phyloP scores from a whole-genome alignment of 1,284 basidiomycete species.

The Singerocomus inundabilis region DNA sequence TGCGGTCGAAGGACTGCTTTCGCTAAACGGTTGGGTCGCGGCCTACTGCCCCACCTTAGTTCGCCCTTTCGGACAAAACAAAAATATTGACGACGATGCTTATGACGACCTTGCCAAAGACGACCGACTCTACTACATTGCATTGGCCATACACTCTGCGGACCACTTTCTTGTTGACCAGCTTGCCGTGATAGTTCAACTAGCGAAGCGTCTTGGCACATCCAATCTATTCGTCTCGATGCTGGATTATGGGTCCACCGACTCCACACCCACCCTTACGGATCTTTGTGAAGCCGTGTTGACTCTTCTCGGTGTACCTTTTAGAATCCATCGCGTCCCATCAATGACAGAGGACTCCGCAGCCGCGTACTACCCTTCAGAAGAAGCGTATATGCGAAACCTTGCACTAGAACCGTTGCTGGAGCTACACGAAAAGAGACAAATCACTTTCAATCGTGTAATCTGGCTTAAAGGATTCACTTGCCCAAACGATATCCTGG shows the following conservation, averaged over 20 bases:
- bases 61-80: slow-evolving; percentile 88
- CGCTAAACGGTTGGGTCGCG: slow-evolving; percentile 99
- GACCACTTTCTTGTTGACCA: slow-evolving; percentile 98
- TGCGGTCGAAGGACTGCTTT: slow-evolving; percentile 86
- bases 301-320: slow-evolving; percentile 86
- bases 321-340: slow-evolving; percentile 83
- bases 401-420: slow-evolving; percentile 86
- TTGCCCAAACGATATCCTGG: slow-evolving; percentile 93
- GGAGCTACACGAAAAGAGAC: slow-evolving; percentile 73
- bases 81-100: slow-evolving; percentile 75
- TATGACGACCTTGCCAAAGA: slow-evolving; percentile 84
- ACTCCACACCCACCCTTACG: slow-evolving; percentile 88
- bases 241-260: slow-evolving; percentile 90
- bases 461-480: slow-evolving; percentile 98
- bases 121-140: slow-evolving; percentile 89
- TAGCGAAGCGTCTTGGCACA: slow-evolving; percentile 84
- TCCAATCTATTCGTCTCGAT: slow-evolving; percentile 92
- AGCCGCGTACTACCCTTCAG: slow-evolving; percentile 88
- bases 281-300: slow-evolving; percentile 93
- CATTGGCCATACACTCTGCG: slow-evolving; percentile 91
- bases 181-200: slow-evolving; percentile 91
- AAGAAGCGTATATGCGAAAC: slow-evolving; percentile 91
- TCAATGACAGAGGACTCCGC: slow-evolving; percentile 85
- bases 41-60: slow-evolving; percentile 87
- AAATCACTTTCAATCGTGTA: slow-evolving; percentile 83